Base-by-base conservation (phyloP, 768 basidiomycete genomes). In the Lactarius hatsudake region DNA sequence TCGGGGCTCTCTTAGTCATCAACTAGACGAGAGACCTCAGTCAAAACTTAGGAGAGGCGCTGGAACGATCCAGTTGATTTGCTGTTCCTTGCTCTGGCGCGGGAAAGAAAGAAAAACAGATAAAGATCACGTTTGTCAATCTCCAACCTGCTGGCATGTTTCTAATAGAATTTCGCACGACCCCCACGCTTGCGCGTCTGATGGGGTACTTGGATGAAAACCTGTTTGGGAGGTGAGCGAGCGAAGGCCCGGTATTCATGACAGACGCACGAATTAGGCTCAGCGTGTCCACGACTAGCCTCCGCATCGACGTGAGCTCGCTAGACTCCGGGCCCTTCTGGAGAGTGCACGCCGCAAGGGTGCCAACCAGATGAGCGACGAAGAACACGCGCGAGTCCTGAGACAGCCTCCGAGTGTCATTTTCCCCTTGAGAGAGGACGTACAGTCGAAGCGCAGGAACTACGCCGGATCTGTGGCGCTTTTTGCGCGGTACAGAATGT, bases 381-480 rank as follows among this genome's bases (percentile, higher is more conserved):
- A 87, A 74, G 59, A 76, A 78, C 23, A 78, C 71, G 70, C 81
- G 83, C 54, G 83, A 81, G 42, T 79, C 77, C 40, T 75, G 75
- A 3, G 75, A 68, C 5, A 87, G 79, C 63, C 79, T 81, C 80
- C 79, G 30, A 88, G 74, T 26, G 79, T 79, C 63, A 81, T 75
- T 71, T 83, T 87, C 45, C 81, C 77, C 26, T 76, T 75, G 48
- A 83, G 71, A 71, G 71, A 72, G 54, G 76, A 73, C 10, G 71
- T 69, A 72, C 81, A 79, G 68, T 86, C 88, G 70, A 86, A 86
- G 34, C 79, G 83, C 42, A 88, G 73, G 18, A 89, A 75, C 59
- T 79, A 78, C 34, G 78, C 72, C 20, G 86, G 77, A 10, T 81
- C 77, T 1, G 80, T 79, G 32, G 80, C 73, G 42, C 72, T 76